Base-by-base conservation (phyloP, 2,329 filamentous ascomycete species). In the Fusarium sp. region DNA sequence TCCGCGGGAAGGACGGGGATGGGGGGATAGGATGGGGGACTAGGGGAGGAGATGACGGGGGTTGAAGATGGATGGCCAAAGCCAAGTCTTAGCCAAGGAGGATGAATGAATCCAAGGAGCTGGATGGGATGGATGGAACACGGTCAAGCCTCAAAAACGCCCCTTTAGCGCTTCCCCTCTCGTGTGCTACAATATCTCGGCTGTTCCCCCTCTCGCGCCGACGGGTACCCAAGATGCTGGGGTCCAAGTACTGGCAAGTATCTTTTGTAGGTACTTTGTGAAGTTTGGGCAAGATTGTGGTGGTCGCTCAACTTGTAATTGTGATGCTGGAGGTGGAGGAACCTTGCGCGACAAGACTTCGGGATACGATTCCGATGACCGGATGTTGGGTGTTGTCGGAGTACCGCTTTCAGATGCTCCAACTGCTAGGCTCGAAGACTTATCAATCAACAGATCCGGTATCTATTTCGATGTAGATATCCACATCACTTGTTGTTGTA, bases 141-240 rank as follows among this genome's bases (percentile, higher is more conserved):
- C 51, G 62, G 64, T 53, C 67, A 63, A 69, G 69, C 69, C 61
- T 72, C 68, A 63, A 67, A 66, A 54, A 58, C 65, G 46, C 71
- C 69, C 68, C 58, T 55, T 69, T 66, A 69, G 63, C 48, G 62
- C 53, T 63, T 67, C 71, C 71, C 71, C 71, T 72, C 71, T 73
- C 52, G 31, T 71, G 62, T 67, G 49, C 43, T 53, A 64, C 28
- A 24, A 46, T 64, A 70, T 70, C 52, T 67, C 67, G 63, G 67
- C 51, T 61, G 48, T 49, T 52, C 59, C 66, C 64, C 67, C 67
- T 68, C 67, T 70, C 42, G 42, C 50, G 38, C 66, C 48, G 57
- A 36, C 33, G 44, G 49, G 38, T 49, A 44, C 49, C 40, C 52
- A 56, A 33, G 20, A 24, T 18, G 44, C 15, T 46, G 26, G 22